Evolutionary conservation across 306 rosid genomes (phyloP).

Genomic region (Crotalaria pallida): DNA sequence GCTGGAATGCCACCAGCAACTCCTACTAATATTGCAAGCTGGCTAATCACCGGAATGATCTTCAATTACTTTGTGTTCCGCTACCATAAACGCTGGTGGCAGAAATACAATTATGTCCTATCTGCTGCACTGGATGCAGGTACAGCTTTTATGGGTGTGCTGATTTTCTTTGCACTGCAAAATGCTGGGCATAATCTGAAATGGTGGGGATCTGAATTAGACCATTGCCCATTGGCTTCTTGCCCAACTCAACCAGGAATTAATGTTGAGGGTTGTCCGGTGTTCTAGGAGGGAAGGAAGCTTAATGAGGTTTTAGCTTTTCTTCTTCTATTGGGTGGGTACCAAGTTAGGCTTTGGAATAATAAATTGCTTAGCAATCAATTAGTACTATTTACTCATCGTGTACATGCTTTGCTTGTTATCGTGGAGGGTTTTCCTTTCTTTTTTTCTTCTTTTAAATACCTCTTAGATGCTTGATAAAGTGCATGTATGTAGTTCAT

Average conservation of each 20-base stretch:
- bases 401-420: constrained; percentile 28
- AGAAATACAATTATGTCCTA: constrained; percentile 83
- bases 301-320: not conserved
- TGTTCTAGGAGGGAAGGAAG: constrained; percentile 37
- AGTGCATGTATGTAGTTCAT: not conserved
- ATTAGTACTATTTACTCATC: no score
- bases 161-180: constrained; percentile 75
- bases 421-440: not conserved
- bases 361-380: constrained; percentile 31
- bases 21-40: constrained; percentile 92
- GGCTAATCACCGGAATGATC: constrained; percentile 86
- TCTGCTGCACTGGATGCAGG: constrained; percentile 97
- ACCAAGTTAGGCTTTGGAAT: constrained; percentile 22
- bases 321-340: constrained; percentile 6
- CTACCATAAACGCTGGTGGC: constrained; percentile 92
- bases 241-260: constrained; percentile 95
- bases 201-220: constrained; percentile 87
- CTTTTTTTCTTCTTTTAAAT: not conserved
- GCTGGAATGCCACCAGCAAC: constrained; percentile 99
- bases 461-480: not conserved
- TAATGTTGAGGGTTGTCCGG: constrained; percentile 67
- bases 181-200: constrained; percentile 51
- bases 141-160: constrained; percentile 94
- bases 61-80: constrained; percentile 87
- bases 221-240: constrained; percentile 85